Conservation (phyloP, 257 asterid species). For the Scutellaria baicalensis region DNA sequence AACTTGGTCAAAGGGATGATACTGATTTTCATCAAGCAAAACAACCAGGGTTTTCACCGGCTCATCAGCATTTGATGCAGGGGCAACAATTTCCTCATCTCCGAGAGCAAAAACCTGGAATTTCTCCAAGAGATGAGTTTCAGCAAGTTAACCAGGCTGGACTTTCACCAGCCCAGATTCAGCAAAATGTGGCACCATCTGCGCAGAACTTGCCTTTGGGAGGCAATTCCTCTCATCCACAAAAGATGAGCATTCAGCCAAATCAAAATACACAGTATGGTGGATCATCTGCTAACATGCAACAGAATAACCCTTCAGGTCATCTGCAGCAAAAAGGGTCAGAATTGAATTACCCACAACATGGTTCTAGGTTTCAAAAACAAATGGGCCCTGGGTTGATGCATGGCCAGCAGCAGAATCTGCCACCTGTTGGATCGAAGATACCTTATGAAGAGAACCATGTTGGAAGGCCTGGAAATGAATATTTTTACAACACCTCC, state of each 20-base stretch:
- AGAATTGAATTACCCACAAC: conserved; percentile 38
- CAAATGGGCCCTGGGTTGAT: conserved; percentile 50
- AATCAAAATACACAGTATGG: conserved; percentile 41
- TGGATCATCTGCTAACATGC: conserved; percentile 45
- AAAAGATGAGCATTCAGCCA: conserved; percentile 38
- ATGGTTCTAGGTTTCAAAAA: conserved; percentile 55
- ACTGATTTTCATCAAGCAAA: conserved; percentile 49
- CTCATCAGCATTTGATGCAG: conserved; percentile 37
- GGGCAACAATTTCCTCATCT: conserved; percentile 52
- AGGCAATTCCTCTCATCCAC: conserved; percentile 31
- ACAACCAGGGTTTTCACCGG: conserved; percentile 58
- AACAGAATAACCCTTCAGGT: conserved; percentile 33
- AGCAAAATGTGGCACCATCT: conserved; percentile 45
- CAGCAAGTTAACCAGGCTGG: conserved; percentile 53
- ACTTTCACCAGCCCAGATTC: conserved; percentile 48
- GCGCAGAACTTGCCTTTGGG: conserved; percentile 34
- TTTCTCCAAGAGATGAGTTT: conserved; percentile 42
- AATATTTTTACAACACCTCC: conserved; percentile 35
- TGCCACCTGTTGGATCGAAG: conserved; percentile 48
- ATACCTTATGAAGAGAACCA: conserved; percentile 56
- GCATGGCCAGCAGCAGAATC: conserved; percentile 56
- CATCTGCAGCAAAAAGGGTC: conserved; percentile 43
- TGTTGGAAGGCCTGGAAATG: conserved; percentile 57
- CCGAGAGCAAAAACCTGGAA: conserved; percentile 51
- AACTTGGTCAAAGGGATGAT: conserved; percentile 48